Conservation (phyloP, 169 alveolate genomes). For the Prorocentrum cordatum region DNA sequence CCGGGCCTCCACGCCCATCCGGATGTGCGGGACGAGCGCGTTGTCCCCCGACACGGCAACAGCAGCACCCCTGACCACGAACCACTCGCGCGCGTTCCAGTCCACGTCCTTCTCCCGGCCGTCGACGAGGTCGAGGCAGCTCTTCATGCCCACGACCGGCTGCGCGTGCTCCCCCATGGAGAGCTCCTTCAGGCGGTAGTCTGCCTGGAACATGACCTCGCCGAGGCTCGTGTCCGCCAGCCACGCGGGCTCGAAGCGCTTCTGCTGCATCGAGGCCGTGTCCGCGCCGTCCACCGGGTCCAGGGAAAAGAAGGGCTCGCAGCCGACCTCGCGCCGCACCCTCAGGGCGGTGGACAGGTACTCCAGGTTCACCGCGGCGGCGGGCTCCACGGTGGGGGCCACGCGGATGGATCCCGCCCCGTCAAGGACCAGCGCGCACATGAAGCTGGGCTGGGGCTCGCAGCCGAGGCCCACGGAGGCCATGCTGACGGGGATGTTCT, state of each 20-base stretch:
- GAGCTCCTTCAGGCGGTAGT: conserved; percentile 31
- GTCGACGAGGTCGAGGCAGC: conserved; percentile 41
- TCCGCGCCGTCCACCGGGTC: conserved; percentile 39
- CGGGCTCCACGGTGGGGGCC: conserved; percentile 28
- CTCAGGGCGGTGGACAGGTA: conserved; percentile 32
- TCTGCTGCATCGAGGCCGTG: neutral
- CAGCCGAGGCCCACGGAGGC: neutral
- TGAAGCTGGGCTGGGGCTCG: neutral
- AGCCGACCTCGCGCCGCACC: conserved; percentile 11
- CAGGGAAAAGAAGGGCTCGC: conserved; percentile 60
- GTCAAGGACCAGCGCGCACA: neutral
- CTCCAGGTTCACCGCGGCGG: conserved; percentile 48
- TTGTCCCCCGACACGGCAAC: conserved; percentile 14
- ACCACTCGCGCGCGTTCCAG: conserved; percentile 69
- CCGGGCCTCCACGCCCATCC: conserved; percentile 63
- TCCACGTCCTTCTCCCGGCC: conserved; percentile 4
- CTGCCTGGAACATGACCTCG: conserved; percentile 46
- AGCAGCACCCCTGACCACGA: conserved; percentile 4
- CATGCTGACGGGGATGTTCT: neutral
- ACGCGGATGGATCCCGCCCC: neutral
- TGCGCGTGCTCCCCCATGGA: conserved; percentile 24
- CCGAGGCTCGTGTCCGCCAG: conserved; percentile 49
- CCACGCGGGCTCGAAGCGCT: conserved; percentile 41
- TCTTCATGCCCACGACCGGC: conserved; percentile 57
- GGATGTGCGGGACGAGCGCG: conserved; percentile 22